Percentiles rank a stretch among this genome's conserved stretches.
These are phyloP conservation scores for Trichoderma polysporum DNA, from an alignment of 2,329 filamentous ascomycete species.

Conservation along the genomic window DNA sequence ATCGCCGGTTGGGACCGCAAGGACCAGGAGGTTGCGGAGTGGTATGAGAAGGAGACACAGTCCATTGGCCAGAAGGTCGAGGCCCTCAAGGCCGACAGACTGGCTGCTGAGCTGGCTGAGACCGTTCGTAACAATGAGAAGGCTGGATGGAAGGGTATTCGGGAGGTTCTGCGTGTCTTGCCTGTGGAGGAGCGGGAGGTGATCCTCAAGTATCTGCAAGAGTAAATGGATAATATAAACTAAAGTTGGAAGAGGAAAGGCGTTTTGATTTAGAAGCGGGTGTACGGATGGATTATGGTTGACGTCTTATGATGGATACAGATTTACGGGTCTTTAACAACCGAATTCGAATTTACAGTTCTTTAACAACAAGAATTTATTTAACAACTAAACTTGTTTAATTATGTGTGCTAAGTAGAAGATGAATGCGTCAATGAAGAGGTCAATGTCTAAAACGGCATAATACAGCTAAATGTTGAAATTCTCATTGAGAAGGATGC, in stretches of 20 bases:
- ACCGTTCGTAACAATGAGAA: constrained; percentile 53
- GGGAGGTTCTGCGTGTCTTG: constrained; percentile 81
- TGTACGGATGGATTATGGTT: constrained; percentile 18
- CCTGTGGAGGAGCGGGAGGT: constrained; percentile 86
- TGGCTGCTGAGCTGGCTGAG: constrained; percentile 47
- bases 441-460: no score
- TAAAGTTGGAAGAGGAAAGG: neutral
- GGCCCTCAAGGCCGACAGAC: constrained; percentile 72
- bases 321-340: neutral
- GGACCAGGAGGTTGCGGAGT: constrained; percentile 81
- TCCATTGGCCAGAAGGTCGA: constrained; percentile 81
- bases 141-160: constrained; percentile 79
- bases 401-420: no score
- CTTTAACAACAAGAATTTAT: no score
- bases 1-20: constrained; percentile 74
- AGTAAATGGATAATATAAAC: constrained; percentile 31
- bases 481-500: no score
- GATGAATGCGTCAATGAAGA: no score
- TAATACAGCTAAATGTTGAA: no score
- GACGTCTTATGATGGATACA: constrained; percentile 7
- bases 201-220: constrained; percentile 62
- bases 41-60: constrained; percentile 96
- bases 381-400: no score
- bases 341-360: no score
- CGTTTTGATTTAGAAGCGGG: constrained; percentile 13